These are phyloP conservation scores for Gentiana macrophylla DNA, from an alignment of 257 asterid species.

Conservation along the genomic window DNA sequence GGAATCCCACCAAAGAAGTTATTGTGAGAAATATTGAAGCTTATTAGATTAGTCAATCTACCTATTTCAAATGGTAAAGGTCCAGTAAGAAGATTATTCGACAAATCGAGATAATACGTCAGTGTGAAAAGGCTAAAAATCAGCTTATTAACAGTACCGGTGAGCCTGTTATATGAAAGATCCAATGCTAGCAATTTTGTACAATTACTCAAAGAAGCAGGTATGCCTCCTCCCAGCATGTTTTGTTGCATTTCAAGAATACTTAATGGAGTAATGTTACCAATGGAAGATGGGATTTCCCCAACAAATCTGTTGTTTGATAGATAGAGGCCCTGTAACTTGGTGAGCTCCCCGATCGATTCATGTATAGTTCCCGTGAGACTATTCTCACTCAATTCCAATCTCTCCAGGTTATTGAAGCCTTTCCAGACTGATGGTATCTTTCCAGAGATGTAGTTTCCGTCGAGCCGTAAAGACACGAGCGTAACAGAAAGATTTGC, in stretches of 20 bases:
- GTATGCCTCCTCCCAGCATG: background rate
- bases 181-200: no score
- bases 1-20: background rate
- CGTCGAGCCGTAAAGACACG: background rate
- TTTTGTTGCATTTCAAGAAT: background rate
- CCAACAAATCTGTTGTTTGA: background rate
- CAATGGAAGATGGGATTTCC: background rate
- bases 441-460: conserved; percentile 2
- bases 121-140: background rate
- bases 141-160: background rate
- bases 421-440: background rate
- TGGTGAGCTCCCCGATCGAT: background rate
- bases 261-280: background rate
- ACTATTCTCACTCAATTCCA: background rate
- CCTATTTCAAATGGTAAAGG: background rate
- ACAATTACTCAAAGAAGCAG: background rate
- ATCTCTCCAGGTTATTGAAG: background rate
- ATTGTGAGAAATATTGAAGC: background rate
- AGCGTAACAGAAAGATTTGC: background rate
- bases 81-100: conserved; percentile 1
- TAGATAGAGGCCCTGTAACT: background rate
- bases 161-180: no score
- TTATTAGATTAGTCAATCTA: background rate
- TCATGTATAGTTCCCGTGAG: background rate
- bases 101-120: background rate